Evolutionary conservation across 768 basidiomycete genomes (phyloP).

Genomic region (Cystofilobasidium macerans): DNA sequence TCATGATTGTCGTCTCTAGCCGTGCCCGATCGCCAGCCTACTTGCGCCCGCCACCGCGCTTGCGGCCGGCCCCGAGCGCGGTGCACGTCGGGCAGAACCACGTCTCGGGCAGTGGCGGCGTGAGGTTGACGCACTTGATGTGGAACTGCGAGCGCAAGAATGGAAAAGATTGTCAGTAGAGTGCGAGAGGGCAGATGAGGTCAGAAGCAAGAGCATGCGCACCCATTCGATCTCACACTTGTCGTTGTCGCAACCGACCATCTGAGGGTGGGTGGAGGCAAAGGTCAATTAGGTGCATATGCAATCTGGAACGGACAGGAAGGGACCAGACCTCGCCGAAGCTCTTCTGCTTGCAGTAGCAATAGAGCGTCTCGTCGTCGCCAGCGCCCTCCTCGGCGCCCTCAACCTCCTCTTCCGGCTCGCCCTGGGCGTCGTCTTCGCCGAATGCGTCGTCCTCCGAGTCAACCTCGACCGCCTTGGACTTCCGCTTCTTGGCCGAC

Average conservation of each 20-base stretch:
- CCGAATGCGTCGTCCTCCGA: constrained; percentile 10
- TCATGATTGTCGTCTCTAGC: no score
- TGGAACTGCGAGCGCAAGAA: constrained; percentile 18
- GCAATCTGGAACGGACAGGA: background rate
- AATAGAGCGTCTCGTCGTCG: constrained; percentile 25
- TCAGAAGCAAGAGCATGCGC: background rate
- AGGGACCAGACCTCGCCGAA: constrained; percentile 15
- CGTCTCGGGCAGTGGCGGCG: constrained; percentile 20
- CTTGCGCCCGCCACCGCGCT: constrained; percentile 5
- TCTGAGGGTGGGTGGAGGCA: constrained; percentile 1
- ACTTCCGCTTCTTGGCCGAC: background rate
- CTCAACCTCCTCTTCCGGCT: background rate
- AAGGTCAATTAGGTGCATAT: background rate
- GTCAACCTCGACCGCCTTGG: background rate
- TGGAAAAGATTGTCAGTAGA: background rate
- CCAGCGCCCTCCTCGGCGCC: constrained; percentile 21
- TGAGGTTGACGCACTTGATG: constrained; percentile 24
- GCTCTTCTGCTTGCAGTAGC: constrained; percentile 24
- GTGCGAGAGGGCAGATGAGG: background rate
- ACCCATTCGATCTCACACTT: constrained; percentile 26
- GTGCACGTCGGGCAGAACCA: constrained; percentile 24
- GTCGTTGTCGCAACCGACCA: constrained; percentile 27
- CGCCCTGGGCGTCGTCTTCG: constrained; percentile 2
- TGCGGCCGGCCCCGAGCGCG: constrained; percentile 1
- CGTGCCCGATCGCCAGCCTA: no score